phyloP scores from a whole-genome alignment of 129 eudicot species.

The Centaurea solstitialis region DNA sequence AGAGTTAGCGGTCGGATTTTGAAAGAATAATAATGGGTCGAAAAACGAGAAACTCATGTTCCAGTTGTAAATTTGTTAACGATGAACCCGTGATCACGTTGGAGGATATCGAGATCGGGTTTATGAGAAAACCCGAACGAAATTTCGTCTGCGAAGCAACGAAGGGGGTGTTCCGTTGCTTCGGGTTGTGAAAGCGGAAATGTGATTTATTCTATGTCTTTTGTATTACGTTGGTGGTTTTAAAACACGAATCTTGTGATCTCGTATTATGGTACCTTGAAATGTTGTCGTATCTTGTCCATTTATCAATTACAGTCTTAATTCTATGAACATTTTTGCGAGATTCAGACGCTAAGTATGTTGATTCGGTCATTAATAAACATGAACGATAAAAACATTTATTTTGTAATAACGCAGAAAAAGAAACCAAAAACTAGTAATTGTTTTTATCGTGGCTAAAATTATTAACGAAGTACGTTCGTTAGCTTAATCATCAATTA shows the following conservation, averaged over 20 bases:
- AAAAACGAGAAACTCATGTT: not conserved
- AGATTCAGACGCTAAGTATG: not conserved
- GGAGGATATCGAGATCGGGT: slow-evolving; percentile 14
- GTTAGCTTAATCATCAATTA: too few species aligned
- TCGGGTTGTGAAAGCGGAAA: not conserved
- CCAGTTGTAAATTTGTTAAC: slow-evolving; percentile 25
- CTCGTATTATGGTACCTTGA: not conserved
- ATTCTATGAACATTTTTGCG: not conserved
- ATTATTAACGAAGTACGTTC: too few species aligned
- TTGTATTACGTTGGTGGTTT: not conserved
- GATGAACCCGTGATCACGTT: not conserved
- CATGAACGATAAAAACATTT: too few species aligned
- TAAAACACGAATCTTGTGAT: not conserved
- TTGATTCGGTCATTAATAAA: too few species aligned
- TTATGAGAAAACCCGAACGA: slow-evolving; percentile 2
- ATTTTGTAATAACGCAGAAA: too few species aligned
- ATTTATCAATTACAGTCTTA: not conserved
- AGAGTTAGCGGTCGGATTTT: slow-evolving; percentile 81
- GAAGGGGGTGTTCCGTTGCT: slow-evolving; percentile 2
- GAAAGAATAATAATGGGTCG: slow-evolving; percentile 62
- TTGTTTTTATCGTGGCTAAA: not conserved
- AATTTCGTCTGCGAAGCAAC: slow-evolving; percentile 1
- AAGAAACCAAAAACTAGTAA: not conserved
- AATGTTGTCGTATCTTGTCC: not conserved
- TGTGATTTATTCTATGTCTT: not conserved